Evolutionary conservation across 2,329 filamentous ascomycete genomes (phyloP), one percentile per base, ranked within the genome.

Genomic region (Aspergillus calidoustus): DNA sequence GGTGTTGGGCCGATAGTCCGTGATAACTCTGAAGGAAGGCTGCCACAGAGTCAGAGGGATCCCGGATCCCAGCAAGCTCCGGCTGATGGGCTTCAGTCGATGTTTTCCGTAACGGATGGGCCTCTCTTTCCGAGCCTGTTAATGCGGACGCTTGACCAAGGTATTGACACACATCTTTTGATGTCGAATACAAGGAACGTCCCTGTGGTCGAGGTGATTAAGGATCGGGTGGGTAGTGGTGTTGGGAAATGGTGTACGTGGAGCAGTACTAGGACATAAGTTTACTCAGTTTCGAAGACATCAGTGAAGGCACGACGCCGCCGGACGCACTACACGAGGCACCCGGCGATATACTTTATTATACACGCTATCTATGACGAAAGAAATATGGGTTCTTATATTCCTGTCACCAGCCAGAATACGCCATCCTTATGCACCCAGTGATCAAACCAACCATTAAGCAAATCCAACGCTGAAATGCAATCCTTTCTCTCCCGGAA

Each of bases 121-220:
- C 34, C 65, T 7, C 34, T 74, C 57, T 63, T 75, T 30, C 68
- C 71, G 7, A 77, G 68, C 41, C 62, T 77, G 7, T 62, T 79
- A 22, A 72, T 74, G 66, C 72, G 70, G 50, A 74, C 74, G 2
- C 41, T 80, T 17, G 77, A 79, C 56, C 74, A 77, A 56, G 76
- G 76, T 0, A 73, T 77, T 46, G 78, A 80, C 69, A 69, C 67
- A 1, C 77, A 80, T 69, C 56, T 80, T 1, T 63, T 80, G 17
- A 54, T 78, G 25, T 77, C 77, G 19, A 66, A 64, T 47, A 65
- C 70, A 19, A 67, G 69, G 51, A 58, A 53, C 11, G 62, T 64
- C 7, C 60, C 64, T 38, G 67, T 78, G 17, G 67, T 77, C 1
- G 77, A 80, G 64, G 71, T 79, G 6, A 71, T 78, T 43, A 80